Conservation (phyloP, 2,329 filamentous ascomycete genomes). For the Colletotrichum euphorbiae region DNA sequence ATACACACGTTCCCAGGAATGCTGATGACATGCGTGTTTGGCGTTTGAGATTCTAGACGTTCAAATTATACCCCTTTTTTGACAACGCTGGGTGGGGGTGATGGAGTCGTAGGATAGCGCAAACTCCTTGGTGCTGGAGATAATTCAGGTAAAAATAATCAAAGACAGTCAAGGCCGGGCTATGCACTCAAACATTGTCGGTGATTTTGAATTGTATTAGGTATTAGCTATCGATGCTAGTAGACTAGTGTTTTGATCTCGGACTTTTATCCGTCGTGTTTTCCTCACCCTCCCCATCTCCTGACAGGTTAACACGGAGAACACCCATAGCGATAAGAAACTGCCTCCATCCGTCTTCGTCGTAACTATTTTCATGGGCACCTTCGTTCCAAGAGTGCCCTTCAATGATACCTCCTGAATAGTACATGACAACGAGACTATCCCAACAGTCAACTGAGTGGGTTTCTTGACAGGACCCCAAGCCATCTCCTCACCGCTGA, state of each 20-base stretch:
- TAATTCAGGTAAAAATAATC: conserved; percentile 13
- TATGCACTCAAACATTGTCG: neutral
- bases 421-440: no score
- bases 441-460: no score
- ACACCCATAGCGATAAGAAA: no score
- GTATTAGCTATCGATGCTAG: conserved; percentile 2
- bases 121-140: neutral
- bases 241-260: neutral
- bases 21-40: conserved; percentile 4
- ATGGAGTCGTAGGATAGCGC: neutral
- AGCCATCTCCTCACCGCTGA: no score
- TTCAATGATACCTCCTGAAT: no score
- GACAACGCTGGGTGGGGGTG: neutral
- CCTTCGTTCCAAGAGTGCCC: no score
- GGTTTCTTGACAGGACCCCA: no score
- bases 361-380: no score
- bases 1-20: neutral
- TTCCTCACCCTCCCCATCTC: no score
- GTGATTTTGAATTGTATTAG: neutral
- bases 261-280: no score
- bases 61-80: conserved; percentile 29
- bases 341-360: no score
- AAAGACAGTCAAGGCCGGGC: neutral
- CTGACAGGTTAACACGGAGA: no score
- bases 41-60: conserved; percentile 21